Percentiles rank a stretch among this genome's conserved stretches.
phyloP scores from a whole-genome alignment of 306 rosid genomes.

The Medicago arabica region DNA sequence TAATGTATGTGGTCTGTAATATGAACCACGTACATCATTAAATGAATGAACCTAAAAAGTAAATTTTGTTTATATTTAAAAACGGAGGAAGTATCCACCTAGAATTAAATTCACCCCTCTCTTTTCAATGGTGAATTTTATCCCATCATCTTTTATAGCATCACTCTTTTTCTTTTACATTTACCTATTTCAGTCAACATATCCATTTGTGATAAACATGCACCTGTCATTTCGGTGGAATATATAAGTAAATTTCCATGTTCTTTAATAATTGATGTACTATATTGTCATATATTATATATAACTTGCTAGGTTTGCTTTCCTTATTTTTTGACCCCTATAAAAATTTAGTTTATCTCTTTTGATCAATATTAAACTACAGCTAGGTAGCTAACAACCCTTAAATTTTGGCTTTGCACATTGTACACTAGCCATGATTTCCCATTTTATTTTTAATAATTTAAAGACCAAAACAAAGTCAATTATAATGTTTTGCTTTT shows the following conservation, averaged over 20 bases:
- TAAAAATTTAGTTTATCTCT: slow-evolving; percentile 1
- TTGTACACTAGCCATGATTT: slow-evolving; percentile 19
- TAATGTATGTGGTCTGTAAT: too few species aligned
- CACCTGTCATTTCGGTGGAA: slow-evolving; percentile 10
- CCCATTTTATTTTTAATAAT: slow-evolving; percentile 28
- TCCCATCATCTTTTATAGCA: not conserved
- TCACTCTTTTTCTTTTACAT: not conserved
- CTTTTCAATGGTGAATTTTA: not conserved
- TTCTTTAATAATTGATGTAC: slow-evolving; percentile 1
- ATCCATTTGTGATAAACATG: slow-evolving; percentile 18
- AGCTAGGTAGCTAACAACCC: slow-evolving; percentile 40
- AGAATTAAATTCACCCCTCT: not conserved
- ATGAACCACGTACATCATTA: too few species aligned
- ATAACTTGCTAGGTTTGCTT: slow-evolving; percentile 26
- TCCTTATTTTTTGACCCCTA: not conserved
- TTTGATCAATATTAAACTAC: not conserved
- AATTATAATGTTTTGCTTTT: slow-evolving; percentile 33
- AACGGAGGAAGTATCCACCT: too few species aligned
- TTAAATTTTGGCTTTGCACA: slow-evolving; percentile 29
- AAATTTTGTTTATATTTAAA: too few species aligned
- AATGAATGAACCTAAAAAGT: too few species aligned
- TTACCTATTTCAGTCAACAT: slow-evolving; percentile 26
- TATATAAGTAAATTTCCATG: slow-evolving; percentile 1
- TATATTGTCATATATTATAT: not conserved
- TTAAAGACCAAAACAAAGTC: slow-evolving; percentile 32